phyloP scores from a whole-genome alignment of 345 rosid species.

The Hevea brasiliensis region DNA sequence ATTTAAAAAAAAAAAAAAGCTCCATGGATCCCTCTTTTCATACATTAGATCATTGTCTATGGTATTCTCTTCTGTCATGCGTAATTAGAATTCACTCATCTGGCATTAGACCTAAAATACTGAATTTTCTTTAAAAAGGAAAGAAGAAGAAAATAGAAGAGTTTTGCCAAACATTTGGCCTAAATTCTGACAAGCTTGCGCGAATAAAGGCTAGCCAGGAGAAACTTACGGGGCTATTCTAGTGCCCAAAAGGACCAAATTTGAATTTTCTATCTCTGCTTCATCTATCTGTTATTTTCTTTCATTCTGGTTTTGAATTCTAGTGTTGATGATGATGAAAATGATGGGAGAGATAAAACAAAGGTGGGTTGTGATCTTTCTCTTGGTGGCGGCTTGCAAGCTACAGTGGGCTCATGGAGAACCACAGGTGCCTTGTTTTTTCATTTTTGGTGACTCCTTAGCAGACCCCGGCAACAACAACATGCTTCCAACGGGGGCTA shows the following conservation, averaged over 20 bases:
- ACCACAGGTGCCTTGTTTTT: conserved; percentile 16
- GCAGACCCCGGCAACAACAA: conserved; percentile 22
- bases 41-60: too few species aligned
- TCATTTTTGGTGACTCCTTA: conserved; percentile 24
- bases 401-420: not conserved
- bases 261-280: not conserved
- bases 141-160: too few species aligned
- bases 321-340: not conserved
- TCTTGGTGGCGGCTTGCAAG: not conserved
- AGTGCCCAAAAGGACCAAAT: too few species aligned
- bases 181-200: not conserved
- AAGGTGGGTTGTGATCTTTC: not conserved
- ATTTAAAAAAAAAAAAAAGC: too few species aligned
- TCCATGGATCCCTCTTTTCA: too few species aligned
- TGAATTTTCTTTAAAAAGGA: too few species aligned
- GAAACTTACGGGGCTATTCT: not conserved
- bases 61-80: too few species aligned
- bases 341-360: not conserved
- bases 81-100: too few species aligned
- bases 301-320: not conserved
- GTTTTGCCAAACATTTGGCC: too few species aligned
- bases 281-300: too few species aligned
- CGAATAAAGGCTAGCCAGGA: conserved; percentile 1
- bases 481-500: not conserved
- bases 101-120: too few species aligned